phyloP scores from a whole-genome alignment of 2,329 filamentous ascomycete species.

The Scedosporium apiospermum region DNA sequence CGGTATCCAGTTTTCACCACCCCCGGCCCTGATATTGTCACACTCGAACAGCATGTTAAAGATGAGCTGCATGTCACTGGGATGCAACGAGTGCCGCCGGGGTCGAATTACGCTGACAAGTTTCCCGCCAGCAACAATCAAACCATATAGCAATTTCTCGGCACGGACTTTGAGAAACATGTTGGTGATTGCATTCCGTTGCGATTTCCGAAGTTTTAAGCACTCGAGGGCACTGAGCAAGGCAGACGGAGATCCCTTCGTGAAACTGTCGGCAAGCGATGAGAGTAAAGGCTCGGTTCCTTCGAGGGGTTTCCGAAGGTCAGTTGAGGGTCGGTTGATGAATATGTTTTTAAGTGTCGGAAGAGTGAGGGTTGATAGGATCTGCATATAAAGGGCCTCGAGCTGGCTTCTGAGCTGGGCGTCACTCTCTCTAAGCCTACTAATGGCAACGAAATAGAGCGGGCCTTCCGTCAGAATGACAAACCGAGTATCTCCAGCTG shows the following conservation, averaged over 20 bases:
- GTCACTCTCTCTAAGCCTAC: constrained; percentile 85
- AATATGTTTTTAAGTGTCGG: constrained; percentile 83
- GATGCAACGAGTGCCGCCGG: constrained; percentile 89
- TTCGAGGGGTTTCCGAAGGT: constrained; percentile 79
- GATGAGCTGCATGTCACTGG: constrained; percentile 88
- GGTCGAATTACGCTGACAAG: constrained; percentile 93
- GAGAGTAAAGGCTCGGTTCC: constrained; percentile 88
- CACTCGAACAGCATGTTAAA: constrained; percentile 99
- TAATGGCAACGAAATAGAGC: constrained; percentile 88
- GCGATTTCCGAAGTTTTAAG: constrained; percentile 79
- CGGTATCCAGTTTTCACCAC: constrained; percentile 94
- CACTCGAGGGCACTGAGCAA: constrained; percentile 88
- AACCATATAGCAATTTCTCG: constrained; percentile 76
- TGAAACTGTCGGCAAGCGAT: constrained; percentile 89
- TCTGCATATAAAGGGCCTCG: constrained; percentile 95
- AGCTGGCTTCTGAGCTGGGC: constrained; percentile 77
- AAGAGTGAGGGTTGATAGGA: constrained; percentile 86
- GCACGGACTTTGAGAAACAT: constrained; percentile 71
- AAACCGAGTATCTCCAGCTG: constrained; percentile 77
- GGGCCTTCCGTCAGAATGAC: constrained; percentile 78
- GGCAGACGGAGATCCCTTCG: constrained; percentile 79
- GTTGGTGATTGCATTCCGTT: constrained; percentile 78
- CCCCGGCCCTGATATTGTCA: constrained; percentile 79
- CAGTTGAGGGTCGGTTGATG: constrained; percentile 81
- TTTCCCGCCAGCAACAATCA: constrained; percentile 85